These are phyloP conservation scores for Fomitopsis betulina DNA, from an alignment of 1,284 basidiomycete species.

Conservation along the genomic window DNA sequence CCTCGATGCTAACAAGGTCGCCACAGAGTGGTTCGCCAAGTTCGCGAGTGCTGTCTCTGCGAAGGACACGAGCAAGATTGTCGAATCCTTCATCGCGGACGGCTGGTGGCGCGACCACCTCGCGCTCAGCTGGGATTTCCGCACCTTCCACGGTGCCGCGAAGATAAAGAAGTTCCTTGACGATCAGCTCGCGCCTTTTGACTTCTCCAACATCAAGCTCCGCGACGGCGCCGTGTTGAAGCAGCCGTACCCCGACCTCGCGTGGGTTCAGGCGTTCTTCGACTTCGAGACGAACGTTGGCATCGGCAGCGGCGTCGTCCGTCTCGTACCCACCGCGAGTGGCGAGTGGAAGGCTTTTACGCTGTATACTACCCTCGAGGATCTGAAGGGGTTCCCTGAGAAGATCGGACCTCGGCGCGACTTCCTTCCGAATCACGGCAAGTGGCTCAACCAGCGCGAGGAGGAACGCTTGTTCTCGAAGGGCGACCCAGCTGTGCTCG, in stretches of 20 bases:
- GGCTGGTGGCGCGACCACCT: conserved; percentile 59
- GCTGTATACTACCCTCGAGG: conserved; percentile 59
- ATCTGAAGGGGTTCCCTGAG: conserved; percentile 48
- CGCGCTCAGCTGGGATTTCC: conserved; percentile 61
- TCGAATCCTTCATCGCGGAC: conserved; percentile 38
- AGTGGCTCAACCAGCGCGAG: conserved; percentile 34
- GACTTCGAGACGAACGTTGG: conserved; percentile 53
- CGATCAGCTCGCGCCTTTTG: conserved; percentile 37
- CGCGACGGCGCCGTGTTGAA: conserved; percentile 32
- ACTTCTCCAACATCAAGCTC: conserved; percentile 37
- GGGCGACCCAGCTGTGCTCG: conserved; percentile 41
- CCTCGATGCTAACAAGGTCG: conserved; percentile 34
- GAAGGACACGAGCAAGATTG: conserved; percentile 33
- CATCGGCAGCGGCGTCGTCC: conserved; percentile 44
- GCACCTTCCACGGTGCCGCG: conserved; percentile 47
- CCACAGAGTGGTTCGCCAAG: conserved; percentile 39
- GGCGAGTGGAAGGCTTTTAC: conserved; percentile 55
- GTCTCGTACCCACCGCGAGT: conserved; percentile 44
- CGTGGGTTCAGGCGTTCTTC: conserved; percentile 56
- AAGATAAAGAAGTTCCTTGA: conserved; percentile 40
- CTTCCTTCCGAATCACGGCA: conserved; percentile 35
- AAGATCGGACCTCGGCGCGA: conserved; percentile 34
- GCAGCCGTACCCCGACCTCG: conserved; percentile 49
- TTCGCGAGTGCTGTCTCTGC: conserved; percentile 34
- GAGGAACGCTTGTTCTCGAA: conserved; percentile 38